These are phyloP conservation scores for Naganishia vaughanmartiniae DNA, from an alignment of 768 basidiomycete species.

Conservation along the genomic window DNA sequence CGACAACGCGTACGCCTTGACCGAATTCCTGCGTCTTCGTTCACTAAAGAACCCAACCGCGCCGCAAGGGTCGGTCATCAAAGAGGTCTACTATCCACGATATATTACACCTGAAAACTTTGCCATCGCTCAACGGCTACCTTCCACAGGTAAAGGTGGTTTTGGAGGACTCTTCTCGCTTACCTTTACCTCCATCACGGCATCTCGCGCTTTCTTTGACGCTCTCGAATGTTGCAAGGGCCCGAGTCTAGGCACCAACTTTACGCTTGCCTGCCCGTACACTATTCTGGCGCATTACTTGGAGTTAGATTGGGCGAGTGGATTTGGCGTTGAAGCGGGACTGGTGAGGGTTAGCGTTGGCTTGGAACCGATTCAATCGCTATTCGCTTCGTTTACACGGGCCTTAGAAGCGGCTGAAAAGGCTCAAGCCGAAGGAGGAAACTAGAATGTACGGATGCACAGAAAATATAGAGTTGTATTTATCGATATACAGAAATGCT, in stretches of 20 bases:
- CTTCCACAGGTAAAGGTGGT: conserved; percentile 57
- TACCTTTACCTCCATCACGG: conserved; percentile 68
- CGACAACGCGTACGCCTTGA: conserved; percentile 74
- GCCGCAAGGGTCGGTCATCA: conserved; percentile 59
- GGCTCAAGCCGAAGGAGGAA: conserved; percentile 34
- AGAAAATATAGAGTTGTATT: conserved; percentile 9
- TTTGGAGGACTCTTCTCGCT: conserved; percentile 86
- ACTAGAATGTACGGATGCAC: not conserved
- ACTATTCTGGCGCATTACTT: conserved; percentile 84
- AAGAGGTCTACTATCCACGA: conserved; percentile 86
- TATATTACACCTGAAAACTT: conserved; percentile 72
- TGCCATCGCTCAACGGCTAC: conserved; percentile 61
- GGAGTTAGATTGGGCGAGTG: conserved; percentile 87
- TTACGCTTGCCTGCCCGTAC: conserved; percentile 90
- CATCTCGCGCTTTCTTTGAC: conserved; percentile 80
- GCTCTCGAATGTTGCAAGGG: conserved; percentile 79
- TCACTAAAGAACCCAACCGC: conserved; percentile 44
- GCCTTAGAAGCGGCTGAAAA: conserved; percentile 75
- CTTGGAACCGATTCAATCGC: conserved; percentile 65
- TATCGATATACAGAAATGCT: not conserved
- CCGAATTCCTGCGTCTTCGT: conserved; percentile 69
- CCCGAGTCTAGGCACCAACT: conserved; percentile 80
- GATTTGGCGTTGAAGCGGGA: conserved; percentile 77
- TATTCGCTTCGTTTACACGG: conserved; percentile 62
- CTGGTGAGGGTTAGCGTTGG: conserved; percentile 90